Conservation (phyloP, 2,329 filamentous ascomycete species). For the Paecilomyces formosus region DNA sequence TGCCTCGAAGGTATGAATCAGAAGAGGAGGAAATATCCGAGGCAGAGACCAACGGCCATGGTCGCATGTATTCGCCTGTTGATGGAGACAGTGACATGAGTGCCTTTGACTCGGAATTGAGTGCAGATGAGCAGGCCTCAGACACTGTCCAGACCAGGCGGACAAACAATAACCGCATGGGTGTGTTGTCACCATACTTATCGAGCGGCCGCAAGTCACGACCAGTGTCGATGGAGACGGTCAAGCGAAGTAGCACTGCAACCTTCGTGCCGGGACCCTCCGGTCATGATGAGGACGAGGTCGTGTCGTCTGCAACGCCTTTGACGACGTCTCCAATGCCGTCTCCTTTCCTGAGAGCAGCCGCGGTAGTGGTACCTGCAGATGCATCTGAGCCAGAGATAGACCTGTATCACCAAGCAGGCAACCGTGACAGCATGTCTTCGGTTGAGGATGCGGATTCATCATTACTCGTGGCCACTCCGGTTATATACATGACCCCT, state of each 20-base stretch:
- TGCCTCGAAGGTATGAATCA: slow-evolving; percentile 26
- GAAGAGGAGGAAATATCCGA: slow-evolving; percentile 33
- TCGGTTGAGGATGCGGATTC: slow-evolving; percentile 23
- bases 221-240: slow-evolving; percentile 26
- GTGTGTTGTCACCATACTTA: slow-evolving; percentile 12
- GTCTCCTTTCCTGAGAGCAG: slow-evolving; percentile 21
- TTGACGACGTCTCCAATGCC: slow-evolving; percentile 17
- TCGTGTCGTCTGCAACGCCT: slow-evolving; percentile 25
- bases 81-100: slow-evolving; percentile 14
- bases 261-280: slow-evolving; percentile 23
- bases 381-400: slow-evolving; percentile 12
- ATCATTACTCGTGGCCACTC: slow-evolving; percentile 18
- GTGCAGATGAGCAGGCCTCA: slow-evolving; percentile 20
- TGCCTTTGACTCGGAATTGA: slow-evolving; percentile 22
- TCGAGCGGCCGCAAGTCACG: slow-evolving; percentile 15
- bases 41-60: slow-evolving; percentile 24
- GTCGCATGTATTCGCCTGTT: slow-evolving; percentile 24
- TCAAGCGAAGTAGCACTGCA: slow-evolving; percentile 24
- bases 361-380: slow-evolving; percentile 20
- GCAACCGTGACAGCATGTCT: slow-evolving; percentile 19
- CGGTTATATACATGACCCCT: slow-evolving; percentile 24
- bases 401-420: slow-evolving; percentile 14
- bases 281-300: slow-evolving; percentile 16
- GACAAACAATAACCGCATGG: slow-evolving; percentile 7
- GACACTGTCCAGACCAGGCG: slow-evolving; percentile 14